A percentile compares a stretch with the other conserved stretches of the same genome.
Conservation (phyloP, 1,284 basidiomycete species). For the Apiotrichum sp. region DNA sequence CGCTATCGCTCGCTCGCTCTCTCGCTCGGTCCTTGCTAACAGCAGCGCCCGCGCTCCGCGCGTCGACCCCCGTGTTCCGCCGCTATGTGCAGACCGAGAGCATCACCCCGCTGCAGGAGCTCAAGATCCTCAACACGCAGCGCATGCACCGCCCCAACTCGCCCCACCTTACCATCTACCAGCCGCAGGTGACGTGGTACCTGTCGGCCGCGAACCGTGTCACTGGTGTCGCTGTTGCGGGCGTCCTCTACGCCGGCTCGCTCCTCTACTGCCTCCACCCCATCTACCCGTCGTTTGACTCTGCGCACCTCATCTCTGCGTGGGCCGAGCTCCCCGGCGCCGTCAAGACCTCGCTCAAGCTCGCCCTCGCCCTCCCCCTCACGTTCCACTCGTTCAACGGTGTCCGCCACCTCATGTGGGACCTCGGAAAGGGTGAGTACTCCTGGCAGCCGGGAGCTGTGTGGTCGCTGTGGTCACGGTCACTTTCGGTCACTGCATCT, state of each 20-base stretch:
- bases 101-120: constrained; percentile 32
- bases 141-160: constrained; percentile 75
- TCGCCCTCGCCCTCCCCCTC: constrained; percentile 72
- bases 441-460: no score
- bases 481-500: no score
- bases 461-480: no score
- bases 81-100: constrained; percentile 27
- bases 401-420: constrained; percentile 86
- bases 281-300: constrained; percentile 57
- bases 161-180: constrained; percentile 94
- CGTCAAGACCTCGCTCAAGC: constrained; percentile 69
- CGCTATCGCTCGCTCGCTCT: no score
- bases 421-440: constrained; percentile 75
- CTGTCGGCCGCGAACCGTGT: constrained; percentile 78
- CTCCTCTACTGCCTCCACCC: constrained; percentile 82
- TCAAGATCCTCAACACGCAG: constrained; percentile 70
- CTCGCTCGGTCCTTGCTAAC: no score
- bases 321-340: constrained; percentile 60
- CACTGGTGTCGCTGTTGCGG: constrained; percentile 72
- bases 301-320: constrained; percentile 67
- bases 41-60: constrained; percentile 15
- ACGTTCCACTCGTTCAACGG: constrained; percentile 90
- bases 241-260: constrained; percentile 81
- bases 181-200: constrained; percentile 85
- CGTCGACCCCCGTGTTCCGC: constrained; percentile 2